Percentiles rank a stretch among this genome's conserved stretches.
These are phyloP conservation scores for Calocera cornea DNA, from an alignment of 768 basidiomycete genomes.

Conservation along the genomic window DNA sequence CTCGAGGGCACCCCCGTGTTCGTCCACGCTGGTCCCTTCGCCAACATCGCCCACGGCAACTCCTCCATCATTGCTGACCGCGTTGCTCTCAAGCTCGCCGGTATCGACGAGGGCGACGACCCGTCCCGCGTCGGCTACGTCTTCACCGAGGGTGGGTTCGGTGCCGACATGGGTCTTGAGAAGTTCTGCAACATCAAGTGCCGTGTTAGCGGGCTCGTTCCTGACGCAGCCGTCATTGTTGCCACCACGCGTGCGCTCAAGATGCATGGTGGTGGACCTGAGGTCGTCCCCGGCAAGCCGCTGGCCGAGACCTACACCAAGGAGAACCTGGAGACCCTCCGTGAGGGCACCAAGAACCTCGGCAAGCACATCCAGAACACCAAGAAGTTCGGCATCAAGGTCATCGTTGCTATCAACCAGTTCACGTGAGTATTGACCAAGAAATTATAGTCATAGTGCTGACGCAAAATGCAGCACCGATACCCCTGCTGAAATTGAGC, in stretches of 20 bases:
- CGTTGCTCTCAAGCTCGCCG: constrained; percentile 91
- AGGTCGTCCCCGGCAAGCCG: constrained; percentile 90
- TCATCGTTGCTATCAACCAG: constrained; percentile 87
- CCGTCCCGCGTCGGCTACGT: constrained; percentile 79
- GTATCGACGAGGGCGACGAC: constrained; percentile 81
- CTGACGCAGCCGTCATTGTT: constrained; percentile 90
- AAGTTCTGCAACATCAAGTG: constrained; percentile 99
- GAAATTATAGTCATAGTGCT: not conserved
- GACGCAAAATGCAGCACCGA: constrained; percentile 46
- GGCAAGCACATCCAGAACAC: constrained; percentile 88
- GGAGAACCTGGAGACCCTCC: constrained; percentile 79
- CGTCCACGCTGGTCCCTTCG: constrained; percentile 96
- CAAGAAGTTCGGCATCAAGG: constrained; percentile 91
- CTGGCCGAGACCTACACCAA: constrained; percentile 87
- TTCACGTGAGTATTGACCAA: constrained; percentile 57
- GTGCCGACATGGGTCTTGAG: constrained; percentile 98
- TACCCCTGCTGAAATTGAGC: constrained; percentile 73
- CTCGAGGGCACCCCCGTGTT: constrained; percentile 97
- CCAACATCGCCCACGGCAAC: constrained; percentile 98
- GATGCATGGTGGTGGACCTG: constrained; percentile 98
- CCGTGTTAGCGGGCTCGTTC: constrained; percentile 78
- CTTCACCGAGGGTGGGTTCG: constrained; percentile 95
- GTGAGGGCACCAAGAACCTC: constrained; percentile 86
- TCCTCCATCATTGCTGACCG: constrained; percentile 97
- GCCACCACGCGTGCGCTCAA: constrained; percentile 95